These are phyloP conservation scores for Penicillium sp. DNA, from an alignment of 2,329 filamentous ascomycete genomes.

Conservation along the genomic window DNA sequence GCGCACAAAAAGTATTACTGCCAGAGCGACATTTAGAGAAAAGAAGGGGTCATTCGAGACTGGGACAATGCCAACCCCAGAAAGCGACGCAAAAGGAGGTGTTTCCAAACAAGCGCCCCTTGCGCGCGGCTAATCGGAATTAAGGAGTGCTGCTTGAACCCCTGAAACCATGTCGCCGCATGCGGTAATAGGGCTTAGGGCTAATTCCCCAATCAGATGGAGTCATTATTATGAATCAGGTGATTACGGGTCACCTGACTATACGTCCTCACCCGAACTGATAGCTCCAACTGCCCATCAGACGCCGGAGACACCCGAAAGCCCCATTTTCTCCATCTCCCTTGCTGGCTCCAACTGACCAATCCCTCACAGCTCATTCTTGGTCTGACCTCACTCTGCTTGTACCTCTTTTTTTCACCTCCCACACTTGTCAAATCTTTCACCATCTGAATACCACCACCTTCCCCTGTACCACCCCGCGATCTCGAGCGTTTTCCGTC, in stretches of 20 bases:
- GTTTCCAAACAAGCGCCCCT: conserved; percentile 37
- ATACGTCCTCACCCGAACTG: neutral
- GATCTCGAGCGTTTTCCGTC: conserved; percentile 6
- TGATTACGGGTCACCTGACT: conserved; percentile 1
- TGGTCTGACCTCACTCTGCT: conserved; percentile 16
- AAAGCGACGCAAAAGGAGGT: conserved; percentile 34
- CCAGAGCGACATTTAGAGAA: conserved; percentile 28
- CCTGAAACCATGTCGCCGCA: conserved; percentile 10
- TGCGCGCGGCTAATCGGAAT: conserved; percentile 35
- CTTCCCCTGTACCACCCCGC: neutral
- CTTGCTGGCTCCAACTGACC: conserved; percentile 10
- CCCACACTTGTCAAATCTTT: neutral
- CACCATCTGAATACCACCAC: neutral
- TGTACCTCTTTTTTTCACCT: conserved; percentile 5
- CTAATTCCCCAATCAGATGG: neutral
- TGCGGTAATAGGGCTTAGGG: conserved; percentile 5
- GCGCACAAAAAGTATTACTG: conserved; percentile 28
- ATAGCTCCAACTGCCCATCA: neutral
- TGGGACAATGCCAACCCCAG: conserved; percentile 22
- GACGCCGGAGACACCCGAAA: neutral
- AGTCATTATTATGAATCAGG: neutral
- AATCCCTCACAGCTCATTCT: conserved; percentile 16
- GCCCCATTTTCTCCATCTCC: conserved; percentile 2
- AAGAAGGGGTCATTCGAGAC: conserved; percentile 4
- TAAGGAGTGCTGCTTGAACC: conserved; percentile 2